Evolutionary conservation across 257 asterid genomes (phyloP).

Genomic region (Solanum corneliomulleri): DNA sequence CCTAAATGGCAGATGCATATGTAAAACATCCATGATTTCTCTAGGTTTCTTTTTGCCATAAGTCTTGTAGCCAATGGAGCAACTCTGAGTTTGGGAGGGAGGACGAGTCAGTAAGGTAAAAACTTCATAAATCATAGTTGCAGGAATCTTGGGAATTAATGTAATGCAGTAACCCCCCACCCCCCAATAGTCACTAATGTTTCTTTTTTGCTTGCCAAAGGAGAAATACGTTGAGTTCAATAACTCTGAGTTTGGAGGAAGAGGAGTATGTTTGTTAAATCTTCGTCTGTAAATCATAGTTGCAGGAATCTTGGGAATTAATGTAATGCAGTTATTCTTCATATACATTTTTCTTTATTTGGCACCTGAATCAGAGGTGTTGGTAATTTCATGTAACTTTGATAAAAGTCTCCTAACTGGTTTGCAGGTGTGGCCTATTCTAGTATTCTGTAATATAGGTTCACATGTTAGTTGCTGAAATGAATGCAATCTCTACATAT

Average conservation of each 20-base stretch:
- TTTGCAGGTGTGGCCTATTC: not conserved
- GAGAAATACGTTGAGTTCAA: not conserved
- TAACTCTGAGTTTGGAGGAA: not conserved
- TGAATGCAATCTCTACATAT: not conserved
- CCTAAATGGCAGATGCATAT: not conserved
- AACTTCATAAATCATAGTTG: not conserved
- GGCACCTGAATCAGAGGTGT: not conserved
- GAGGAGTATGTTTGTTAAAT: not conserved
- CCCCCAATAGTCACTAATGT: not conserved
- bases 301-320: not conserved
- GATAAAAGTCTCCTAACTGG: not conserved
- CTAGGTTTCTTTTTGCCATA: not conserved
- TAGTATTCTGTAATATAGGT: not conserved
- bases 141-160: not conserved
- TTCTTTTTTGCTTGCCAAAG: not conserved
- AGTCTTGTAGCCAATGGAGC: not conserved
- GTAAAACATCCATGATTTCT: not conserved
- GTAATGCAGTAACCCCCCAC: not conserved
- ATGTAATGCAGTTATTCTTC: not conserved
- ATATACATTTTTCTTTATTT: not conserved
- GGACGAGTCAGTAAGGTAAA: not conserved
- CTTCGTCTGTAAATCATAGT: not conserved
- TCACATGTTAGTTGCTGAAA: not conserved
- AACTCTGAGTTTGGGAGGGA: not conserved
- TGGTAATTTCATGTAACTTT: not conserved